These are phyloP conservation scores for Fusarium tricinctum DNA, from an alignment of 2,329 filamentous ascomycete species.

Conservation along the genomic window DNA sequence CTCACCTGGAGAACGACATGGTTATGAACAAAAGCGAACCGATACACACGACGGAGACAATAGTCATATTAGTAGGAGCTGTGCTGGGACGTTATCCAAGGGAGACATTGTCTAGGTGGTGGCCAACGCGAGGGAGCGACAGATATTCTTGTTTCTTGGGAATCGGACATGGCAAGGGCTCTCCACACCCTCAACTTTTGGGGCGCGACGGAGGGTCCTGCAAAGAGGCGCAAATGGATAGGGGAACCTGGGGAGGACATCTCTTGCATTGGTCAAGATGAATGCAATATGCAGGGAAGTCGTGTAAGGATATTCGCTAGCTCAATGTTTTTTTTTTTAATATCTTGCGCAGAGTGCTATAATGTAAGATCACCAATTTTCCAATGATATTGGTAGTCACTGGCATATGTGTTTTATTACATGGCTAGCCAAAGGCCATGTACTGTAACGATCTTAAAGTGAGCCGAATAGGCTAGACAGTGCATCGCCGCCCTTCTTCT, in stretches of 20 bases:
- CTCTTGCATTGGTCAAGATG: conserved; percentile 47
- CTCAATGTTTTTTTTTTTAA: conserved; percentile 38
- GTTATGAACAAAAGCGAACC: conserved; percentile 27
- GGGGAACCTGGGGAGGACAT: conserved; percentile 44
- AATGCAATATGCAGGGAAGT: conserved; percentile 26
- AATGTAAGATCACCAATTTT: conserved; percentile 47
- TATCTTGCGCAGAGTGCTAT: conserved; percentile 46
- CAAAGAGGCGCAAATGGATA: conserved; percentile 50
- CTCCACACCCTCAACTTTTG: conserved; percentile 33
- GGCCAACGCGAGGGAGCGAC: conserved; percentile 36
- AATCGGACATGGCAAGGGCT: conserved; percentile 36
- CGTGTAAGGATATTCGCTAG: conserved; percentile 22
- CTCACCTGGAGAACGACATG: conserved; percentile 16
- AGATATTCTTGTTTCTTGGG: conserved; percentile 46
- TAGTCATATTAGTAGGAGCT: conserved; percentile 16
- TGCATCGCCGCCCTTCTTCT: conserved; percentile 71
- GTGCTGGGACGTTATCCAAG: conserved; percentile 27
- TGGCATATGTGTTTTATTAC: background rate
- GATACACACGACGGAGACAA: conserved; percentile 25
- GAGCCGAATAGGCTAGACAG: conserved; percentile 81
- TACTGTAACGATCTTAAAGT: conserved; percentile 52
- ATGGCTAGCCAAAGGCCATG: background rate
- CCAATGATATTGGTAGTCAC: background rate
- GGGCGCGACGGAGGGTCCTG: conserved; percentile 42
- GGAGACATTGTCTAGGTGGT: conserved; percentile 29